A percentile compares a stretch with the other conserved stretches of the same genome.
phyloP scores from a whole-genome alignment of 2,329 filamentous ascomycete genomes.

The Magnaporthales sp. region DNA sequence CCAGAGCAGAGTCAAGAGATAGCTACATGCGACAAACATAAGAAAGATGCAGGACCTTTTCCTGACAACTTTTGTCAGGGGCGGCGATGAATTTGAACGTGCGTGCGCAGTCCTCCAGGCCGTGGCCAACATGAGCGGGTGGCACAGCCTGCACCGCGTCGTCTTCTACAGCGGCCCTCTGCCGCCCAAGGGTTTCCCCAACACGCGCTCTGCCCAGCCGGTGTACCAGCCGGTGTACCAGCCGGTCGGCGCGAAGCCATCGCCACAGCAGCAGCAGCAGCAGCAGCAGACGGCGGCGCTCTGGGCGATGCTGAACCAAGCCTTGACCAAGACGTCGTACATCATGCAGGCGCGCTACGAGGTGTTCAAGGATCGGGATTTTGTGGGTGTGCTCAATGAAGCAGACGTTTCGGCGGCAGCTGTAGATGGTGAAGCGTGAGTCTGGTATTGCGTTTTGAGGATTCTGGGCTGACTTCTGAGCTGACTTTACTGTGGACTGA shows the following conservation, averaged over 20 bases:
- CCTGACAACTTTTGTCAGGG: slow-evolving; percentile 42
- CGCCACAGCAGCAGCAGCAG: slow-evolving; percentile 10
- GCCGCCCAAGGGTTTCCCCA: slow-evolving; percentile 32
- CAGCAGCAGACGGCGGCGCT: slow-evolving; percentile 12
- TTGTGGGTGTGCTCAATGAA: slow-evolving; percentile 15
- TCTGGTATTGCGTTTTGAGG: neutral
- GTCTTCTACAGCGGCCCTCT: slow-evolving; percentile 44
- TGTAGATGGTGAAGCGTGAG: slow-evolving; percentile 4
- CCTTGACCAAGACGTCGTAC: slow-evolving; percentile 48
- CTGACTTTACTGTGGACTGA: neutral
- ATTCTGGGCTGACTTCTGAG: neutral
- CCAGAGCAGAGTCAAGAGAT: neutral
- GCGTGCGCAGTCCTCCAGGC: slow-evolving; percentile 47
- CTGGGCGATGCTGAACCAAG: slow-evolving; percentile 47
- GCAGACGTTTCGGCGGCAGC: slow-evolving; percentile 17
- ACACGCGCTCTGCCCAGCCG: slow-evolving; percentile 20
- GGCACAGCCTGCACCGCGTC: slow-evolving; percentile 38
- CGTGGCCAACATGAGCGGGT: slow-evolving; percentile 46
- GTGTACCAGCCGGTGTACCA: slow-evolving; percentile 13
- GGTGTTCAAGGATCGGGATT: slow-evolving; percentile 36
- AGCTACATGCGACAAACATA: neutral
- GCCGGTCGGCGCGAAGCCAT: slow-evolving; percentile 12
- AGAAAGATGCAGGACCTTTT: slow-evolving; percentile 49
- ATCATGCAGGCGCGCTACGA: slow-evolving; percentile 47
- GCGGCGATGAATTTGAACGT: slow-evolving; percentile 39